Percentiles rank a stretch among this genome's conserved stretches.
Evolutionary conservation across 495 filamentous ascomycete genomes (phyloP).

Genomic region (Daldinia loculata): DNA sequence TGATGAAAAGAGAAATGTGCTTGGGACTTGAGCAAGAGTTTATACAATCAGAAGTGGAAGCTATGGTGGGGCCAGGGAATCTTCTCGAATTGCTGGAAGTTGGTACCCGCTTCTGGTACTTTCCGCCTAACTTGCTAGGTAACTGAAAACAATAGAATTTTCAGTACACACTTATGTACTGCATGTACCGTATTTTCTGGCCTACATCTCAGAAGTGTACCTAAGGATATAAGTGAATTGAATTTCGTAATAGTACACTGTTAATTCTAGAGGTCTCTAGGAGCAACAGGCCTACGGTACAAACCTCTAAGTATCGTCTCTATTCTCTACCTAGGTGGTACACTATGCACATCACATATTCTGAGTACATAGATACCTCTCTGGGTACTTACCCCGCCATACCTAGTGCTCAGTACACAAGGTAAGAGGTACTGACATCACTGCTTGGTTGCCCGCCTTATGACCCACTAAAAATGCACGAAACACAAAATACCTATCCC

Average conservation of each 20-base stretch:
- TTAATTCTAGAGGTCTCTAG: neutral
- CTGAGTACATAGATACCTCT: neutral
- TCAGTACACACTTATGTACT: neutral
- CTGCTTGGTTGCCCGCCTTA: constrained; percentile 25
- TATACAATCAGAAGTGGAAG: constrained; percentile 38
- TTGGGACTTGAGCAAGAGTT: constrained; percentile 34
- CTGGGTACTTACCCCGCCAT: constrained; percentile 36
- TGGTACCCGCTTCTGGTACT: constrained; percentile 41
- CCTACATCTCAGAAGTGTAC: neutral
- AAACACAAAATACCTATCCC: constrained; percentile 8
- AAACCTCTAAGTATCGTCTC: no score
- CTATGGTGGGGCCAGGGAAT: constrained; percentile 42
- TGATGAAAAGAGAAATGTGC: constrained; percentile 15
- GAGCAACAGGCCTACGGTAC: no score
- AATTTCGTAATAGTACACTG: neutral
- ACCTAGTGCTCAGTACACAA: no score
- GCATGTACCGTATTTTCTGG: neutral
- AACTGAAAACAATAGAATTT: constrained; percentile 2
- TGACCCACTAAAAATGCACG: constrained; percentile 22
- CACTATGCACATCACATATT: neutral
- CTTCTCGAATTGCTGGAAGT: constrained; percentile 42
- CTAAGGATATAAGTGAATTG: neutral
- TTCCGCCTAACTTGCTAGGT: constrained; percentile 35
- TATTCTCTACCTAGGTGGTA: neutral
- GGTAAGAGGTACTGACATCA: constrained; percentile 32